Percentiles rank a stretch among this genome's conserved stretches.
phyloP scores from a whole-genome alignment of 1,139 yeast genomes.

The Diutina rugosa region DNA sequence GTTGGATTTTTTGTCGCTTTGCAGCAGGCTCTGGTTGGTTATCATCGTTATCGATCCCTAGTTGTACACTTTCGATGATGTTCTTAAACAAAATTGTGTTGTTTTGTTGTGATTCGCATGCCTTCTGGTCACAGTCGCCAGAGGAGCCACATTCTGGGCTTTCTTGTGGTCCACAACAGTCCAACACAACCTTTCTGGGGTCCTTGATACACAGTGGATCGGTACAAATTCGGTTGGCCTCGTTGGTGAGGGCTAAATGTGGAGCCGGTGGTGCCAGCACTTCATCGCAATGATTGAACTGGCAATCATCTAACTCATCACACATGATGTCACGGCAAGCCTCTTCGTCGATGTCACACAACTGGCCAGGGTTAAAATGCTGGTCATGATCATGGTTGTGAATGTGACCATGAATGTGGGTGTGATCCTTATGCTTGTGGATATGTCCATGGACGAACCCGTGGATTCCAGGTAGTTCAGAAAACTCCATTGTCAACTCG shows the following conservation, averaged over 20 bases:
- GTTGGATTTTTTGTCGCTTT: neutral
- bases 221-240: neutral
- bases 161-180: neutral
- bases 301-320: constrained; percentile 34
- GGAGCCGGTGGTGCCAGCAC: neutral
- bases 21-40: neutral
- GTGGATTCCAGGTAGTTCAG: constrained; percentile 14
- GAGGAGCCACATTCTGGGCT: neutral
- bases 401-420: constrained; percentile 59
- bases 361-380: constrained; percentile 4
- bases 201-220: neutral
- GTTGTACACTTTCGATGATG: constrained; percentile 21
- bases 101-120: constrained; percentile 16
- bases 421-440: constrained; percentile 49
- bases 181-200: neutral
- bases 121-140: constrained; percentile 7
- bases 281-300: constrained; percentile 12
- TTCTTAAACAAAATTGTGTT: constrained; percentile 20
- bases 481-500: neutral
- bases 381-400: constrained; percentile 35
- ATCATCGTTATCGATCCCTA: constrained; percentile 3
- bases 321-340: constrained; percentile 29
- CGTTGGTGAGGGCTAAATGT: neutral
- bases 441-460: constrained; percentile 61
- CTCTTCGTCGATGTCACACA: constrained; percentile 18